phyloP scores from a whole-genome alignment of 805 yeast species.

The Kodamaea laetipori region DNA sequence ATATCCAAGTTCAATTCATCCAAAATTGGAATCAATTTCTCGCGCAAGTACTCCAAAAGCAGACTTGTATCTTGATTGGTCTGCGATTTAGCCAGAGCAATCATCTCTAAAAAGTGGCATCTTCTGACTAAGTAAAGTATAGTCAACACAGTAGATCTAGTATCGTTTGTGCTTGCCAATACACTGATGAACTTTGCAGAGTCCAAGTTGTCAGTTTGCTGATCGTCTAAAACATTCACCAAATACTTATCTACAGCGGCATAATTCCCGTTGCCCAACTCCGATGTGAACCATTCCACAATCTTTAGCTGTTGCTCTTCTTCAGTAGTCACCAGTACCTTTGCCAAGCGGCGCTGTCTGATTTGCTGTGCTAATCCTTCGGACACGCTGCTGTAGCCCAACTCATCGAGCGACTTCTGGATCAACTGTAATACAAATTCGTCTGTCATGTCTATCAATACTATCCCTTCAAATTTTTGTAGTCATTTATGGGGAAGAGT shows the following conservation, averaged over 20 bases:
- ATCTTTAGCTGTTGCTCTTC: constrained; percentile 13
- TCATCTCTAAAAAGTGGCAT: constrained; percentile 23
- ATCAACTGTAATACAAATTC: constrained; percentile 34
- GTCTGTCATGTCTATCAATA: constrained; percentile 10
- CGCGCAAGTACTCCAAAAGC: constrained; percentile 27
- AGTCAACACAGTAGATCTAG: constrained; percentile 15
- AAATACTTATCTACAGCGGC: constrained; percentile 19
- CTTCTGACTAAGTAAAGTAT: constrained; percentile 30
- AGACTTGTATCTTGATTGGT: not conserved
- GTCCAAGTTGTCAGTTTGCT: not conserved
- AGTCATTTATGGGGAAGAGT: too few species aligned
- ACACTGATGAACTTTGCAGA: constrained; percentile 6
- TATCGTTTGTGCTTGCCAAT: constrained; percentile 8
- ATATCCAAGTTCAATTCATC: constrained; percentile 21
- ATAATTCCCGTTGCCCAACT: constrained; percentile 20
- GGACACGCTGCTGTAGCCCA: constrained; percentile 32
- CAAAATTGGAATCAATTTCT: constrained; percentile 29
- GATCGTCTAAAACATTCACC: constrained; percentile 5
- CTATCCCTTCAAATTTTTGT: not conserved
- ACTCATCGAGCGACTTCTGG: constrained; percentile 31
- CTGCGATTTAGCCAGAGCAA: not conserved
- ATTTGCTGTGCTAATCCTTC: constrained; percentile 20
- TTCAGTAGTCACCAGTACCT: not conserved
- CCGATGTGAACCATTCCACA: constrained; percentile 21
- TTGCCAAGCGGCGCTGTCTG: constrained; percentile 10